Percentiles rank a stretch among this genome's conserved stretches.
Evolutionary conservation across 1,139 yeast species (phyloP).

Genomic region (Arxiozyma slooffiae): DNA sequence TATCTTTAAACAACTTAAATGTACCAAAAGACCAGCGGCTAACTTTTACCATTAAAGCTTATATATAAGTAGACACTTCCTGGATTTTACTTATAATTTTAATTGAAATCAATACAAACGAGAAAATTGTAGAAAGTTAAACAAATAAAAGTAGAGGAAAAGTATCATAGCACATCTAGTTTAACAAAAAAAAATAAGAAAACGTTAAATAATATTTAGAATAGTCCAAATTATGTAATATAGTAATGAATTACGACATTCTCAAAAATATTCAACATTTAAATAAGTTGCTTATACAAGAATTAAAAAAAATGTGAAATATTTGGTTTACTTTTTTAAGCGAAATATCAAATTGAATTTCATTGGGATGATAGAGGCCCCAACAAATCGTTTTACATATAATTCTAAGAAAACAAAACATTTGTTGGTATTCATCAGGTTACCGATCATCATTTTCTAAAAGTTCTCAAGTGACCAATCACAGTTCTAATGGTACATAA

Average conservation of each 20-base stretch:
- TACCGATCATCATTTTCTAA: slow-evolving; percentile 11
- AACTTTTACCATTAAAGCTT: too few species aligned
- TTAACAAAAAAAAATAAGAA: slow-evolving; percentile 60
- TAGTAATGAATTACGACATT: slow-evolving; percentile 63
- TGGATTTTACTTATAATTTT: too few species aligned
- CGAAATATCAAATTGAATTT: slow-evolving; percentile 75
- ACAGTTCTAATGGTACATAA: not conserved
- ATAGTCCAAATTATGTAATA: slow-evolving; percentile 61
- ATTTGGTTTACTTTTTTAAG: slow-evolving; percentile 68
- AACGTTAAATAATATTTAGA: slow-evolving; percentile 81
- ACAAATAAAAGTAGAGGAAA: not conserved
- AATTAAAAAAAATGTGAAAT: slow-evolving; percentile 60
- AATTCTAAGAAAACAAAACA: slow-evolving; percentile 51
- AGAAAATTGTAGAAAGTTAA: too few species aligned
- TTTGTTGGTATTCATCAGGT: slow-evolving; percentile 42
- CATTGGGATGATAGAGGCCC: slow-evolving; percentile 92
- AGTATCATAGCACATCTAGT: too few species aligned
- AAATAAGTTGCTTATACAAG: slow-evolving; percentile 51
- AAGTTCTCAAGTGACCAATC: slow-evolving; percentile 6
- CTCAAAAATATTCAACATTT: slow-evolving; percentile 67
- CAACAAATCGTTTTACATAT: slow-evolving; percentile 93
- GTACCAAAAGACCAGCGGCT: not conserved
- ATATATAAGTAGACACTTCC: too few species aligned
- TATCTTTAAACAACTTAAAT: too few species aligned
- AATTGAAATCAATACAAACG: too few species aligned